Evolutionary conservation across 1,284 basidiomycete genomes (phyloP).

Genomic region (Cryptococcus sp.): DNA sequence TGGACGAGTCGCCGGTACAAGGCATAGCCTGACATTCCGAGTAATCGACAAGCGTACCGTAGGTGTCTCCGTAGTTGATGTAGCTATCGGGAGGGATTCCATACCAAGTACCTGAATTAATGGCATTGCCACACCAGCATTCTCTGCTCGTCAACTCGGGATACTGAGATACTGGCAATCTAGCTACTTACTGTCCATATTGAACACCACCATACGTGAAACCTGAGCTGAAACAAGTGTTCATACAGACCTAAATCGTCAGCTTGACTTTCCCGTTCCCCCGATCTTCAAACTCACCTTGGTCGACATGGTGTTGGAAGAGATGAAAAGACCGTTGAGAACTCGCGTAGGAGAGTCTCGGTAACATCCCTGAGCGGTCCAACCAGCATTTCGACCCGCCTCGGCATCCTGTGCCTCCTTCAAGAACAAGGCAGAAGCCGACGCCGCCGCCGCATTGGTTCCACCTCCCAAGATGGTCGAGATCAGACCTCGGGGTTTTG

Average conservation of each 20-base stretch:
- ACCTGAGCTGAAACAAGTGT: slow-evolving; percentile 17
- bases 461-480: too few species aligned
- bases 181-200: slow-evolving; percentile 12
- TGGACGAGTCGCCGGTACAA: slow-evolving; percentile 22
- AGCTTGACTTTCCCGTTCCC: too few species aligned
- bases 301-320: slow-evolving; percentile 16
- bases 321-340: not conserved
- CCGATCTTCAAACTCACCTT: slow-evolving; percentile 5
- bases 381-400: slow-evolving; percentile 2
- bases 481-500: too few species aligned
- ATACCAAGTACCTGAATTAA: not conserved
- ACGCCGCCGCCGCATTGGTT: too few species aligned
- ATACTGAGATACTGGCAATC: too few species aligned
- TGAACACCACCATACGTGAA: slow-evolving; percentile 36
- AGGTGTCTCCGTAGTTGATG: slow-evolving; percentile 9
- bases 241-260: slow-evolving; percentile 3
- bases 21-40: slow-evolving; percentile 5
- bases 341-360: slow-evolving; percentile 4
- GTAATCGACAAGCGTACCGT: slow-evolving; percentile 16
- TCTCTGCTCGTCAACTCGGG: slow-evolving; percentile 8
- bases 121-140: slow-evolving; percentile 27
- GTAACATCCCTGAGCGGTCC: slow-evolving; percentile 5
- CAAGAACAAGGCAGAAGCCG: not conserved
- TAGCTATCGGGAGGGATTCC: not conserved
- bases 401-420: slow-evolving; percentile 1